Base-by-base conservation (phyloP, 2,329 filamentous ascomycete species). In the Colletotrichum horii region DNA sequence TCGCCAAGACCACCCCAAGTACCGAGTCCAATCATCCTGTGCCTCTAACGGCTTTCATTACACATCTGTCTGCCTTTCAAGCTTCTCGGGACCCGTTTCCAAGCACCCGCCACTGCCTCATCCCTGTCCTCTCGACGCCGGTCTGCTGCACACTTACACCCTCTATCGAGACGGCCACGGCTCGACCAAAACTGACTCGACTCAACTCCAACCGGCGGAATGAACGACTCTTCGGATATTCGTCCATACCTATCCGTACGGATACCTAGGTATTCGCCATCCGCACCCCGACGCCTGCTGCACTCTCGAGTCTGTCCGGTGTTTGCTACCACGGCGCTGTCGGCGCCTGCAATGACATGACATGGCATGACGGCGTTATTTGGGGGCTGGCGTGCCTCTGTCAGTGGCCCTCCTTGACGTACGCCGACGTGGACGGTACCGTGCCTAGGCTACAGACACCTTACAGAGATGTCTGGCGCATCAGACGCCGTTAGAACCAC, bases 21-120 rank as follows among this genome's bases (percentile, higher is more conserved):
- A 73, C 65, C 64, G 74, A 76, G 52, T 56, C 74, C 70, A 75
- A 73, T 65, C 73, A 75, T 75, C 62, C 30, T 48, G 52, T 62
- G 38, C 30, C 68, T 71, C 52, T 26, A 43, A 43, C 36, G 67
- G 60, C 61, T 64, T n/a, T 65, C 61, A 72, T 62, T 71, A 34
- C 70, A 64, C 58, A 60, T 69, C 69, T 36, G 32, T 32, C 32
- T 67, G 30, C n/a, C 28, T 64, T 75, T 69, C 73, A 75, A 68
- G 55, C 73, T 73, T 73, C 69, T 56, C 73, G 24, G 64, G 62
- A 55, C 56, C 69, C 56, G 26, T 67, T 61, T 48, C 24, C 43
- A 56, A 72, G 62, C 68, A 60, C 30, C 61, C 62, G 52, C 68
- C 60, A 22, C 56, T 55, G 19, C 28, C 30, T 24, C 24, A 75